Evolutionary conservation across 2,329 filamentous ascomycete genomes (phyloP).

Genomic region (Aspergillus chevalieri): DNA sequence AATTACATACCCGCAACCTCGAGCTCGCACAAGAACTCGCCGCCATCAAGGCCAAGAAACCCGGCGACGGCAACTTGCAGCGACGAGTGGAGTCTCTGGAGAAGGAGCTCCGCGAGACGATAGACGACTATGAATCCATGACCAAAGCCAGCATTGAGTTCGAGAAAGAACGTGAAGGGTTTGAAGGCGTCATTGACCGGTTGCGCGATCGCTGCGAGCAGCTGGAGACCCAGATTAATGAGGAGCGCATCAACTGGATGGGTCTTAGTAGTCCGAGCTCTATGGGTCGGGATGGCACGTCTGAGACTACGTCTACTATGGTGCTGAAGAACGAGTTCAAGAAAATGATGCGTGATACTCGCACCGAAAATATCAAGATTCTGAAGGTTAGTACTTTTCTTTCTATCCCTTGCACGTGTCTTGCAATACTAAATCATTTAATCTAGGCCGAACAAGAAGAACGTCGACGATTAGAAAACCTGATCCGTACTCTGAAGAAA

Average conservation of each 20-base stretch:
- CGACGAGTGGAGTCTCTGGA: constrained; percentile 53
- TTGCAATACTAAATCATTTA: constrained; percentile 12
- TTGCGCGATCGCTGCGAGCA: constrained; percentile 59
- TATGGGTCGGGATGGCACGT: constrained; percentile 29
- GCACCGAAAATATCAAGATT: constrained; percentile 58
- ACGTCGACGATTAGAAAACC: constrained; percentile 58
- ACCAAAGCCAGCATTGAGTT: constrained; percentile 64
- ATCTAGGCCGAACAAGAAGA: constrained; percentile 65
- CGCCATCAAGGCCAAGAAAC: constrained; percentile 31
- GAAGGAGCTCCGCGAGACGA: constrained; percentile 60
- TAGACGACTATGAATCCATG: constrained; percentile 64
- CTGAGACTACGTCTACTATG: constrained; percentile 59
- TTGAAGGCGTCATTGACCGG: constrained; percentile 59
- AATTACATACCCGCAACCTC: constrained; percentile 45
- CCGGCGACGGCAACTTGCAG: constrained; percentile 33
- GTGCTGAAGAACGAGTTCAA: constrained; percentile 70
- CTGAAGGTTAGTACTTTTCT: constrained; percentile 52
- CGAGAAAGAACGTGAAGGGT: constrained; percentile 62
- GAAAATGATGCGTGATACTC: constrained; percentile 72
- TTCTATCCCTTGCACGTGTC: not conserved
- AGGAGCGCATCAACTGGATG: constrained; percentile 62
- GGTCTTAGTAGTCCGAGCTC: constrained; percentile 52
- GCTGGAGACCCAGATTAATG: constrained; percentile 58
- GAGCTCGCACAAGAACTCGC: constrained; percentile 45
- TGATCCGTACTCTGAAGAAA: constrained; percentile 49